Conservation (phyloP, 2,329 filamentous ascomycete species). For the Colletotrichum sp. region DNA sequence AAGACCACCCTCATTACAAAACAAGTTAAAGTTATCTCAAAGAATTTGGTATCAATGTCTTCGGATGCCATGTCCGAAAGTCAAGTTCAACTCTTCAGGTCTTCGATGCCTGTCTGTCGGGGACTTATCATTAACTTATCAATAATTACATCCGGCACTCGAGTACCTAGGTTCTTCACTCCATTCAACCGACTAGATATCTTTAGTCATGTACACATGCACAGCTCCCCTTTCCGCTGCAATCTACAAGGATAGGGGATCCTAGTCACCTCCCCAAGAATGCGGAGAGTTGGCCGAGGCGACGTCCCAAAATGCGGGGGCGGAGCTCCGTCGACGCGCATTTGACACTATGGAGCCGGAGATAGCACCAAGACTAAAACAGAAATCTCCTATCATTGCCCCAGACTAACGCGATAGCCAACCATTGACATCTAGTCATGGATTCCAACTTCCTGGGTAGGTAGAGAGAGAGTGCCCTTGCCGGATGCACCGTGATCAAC, state of each 20-base stretch:
- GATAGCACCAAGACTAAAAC: not conserved
- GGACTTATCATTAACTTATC: not conserved
- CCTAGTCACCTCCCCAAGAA: not conserved
- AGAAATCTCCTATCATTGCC: not conserved
- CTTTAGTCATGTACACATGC: not conserved
- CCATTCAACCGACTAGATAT: not conserved
- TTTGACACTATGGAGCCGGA: not conserved
- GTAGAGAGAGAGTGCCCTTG: not conserved
- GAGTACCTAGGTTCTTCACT: not conserved
- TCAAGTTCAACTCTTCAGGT: not conserved
- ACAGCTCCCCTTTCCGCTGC: not conserved
- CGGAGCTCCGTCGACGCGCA: constrained; percentile 9
- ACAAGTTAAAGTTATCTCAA: too few relatives aligned
- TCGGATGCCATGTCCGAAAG: not conserved
- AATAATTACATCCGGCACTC: not conserved
- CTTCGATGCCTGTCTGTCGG: not conserved
- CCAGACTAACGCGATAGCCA: not conserved
- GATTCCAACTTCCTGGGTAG: not conserved
- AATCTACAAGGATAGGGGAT: not conserved
- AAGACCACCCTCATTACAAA: too few relatives aligned
- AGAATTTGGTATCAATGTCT: not conserved
- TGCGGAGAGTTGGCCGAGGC: not conserved
- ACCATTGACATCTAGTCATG: not conserved
- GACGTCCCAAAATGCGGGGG: constrained; percentile 8
- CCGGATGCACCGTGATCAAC: not conserved